Base-by-base conservation (phyloP, 2,329 filamentous ascomycete species). In the Alternaria conjuncta region DNA sequence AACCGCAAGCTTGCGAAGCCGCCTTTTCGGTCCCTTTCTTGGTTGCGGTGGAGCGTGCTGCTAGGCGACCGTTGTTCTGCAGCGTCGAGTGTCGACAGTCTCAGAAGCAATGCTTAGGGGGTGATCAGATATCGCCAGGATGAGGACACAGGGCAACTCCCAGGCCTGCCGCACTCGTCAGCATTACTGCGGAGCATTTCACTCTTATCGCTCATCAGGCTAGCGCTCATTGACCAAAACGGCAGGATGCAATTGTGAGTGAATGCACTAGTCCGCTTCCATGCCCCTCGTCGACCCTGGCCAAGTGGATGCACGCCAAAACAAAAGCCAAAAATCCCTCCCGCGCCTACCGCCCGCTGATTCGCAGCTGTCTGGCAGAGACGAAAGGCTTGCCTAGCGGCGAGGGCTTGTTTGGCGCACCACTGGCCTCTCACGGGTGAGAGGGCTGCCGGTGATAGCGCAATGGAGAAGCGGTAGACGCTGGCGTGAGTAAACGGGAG, bases 321-420 rank as follows among this genome's bases (percentile, higher is more conserved):
- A 66, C 67, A 72, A 71, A 73, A 65, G 66, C 61, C 60, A 63
- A 65, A 69, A 70, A 67, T 61, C 67, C 69, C 60, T 75, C 71
- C 72, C 74, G 71, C 68, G 65, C 64, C 63, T 66, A 66, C 57
- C 54, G 67, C 64, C 63, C 64, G 68, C 69, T 74, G 70, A 74
- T 74, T 76, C 69, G 74, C 65, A 59, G 63, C 59, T 23, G 65
- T n/a, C 63, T 58, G 65, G 36, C 61, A 58, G 70, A 69, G 69
- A 68, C 63, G 68, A 66, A 43, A 53, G 54, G 54, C 57, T 51
- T 54, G 60, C 57, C 62, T 72, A 69, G 68, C 63, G 65, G 46
- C 60, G 45, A 57, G 55, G 66, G 66, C 59, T 55, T 57, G 63
- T 57, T 62, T 66, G 63, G 67, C 59, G 60, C 61, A 60, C 57